phyloP scores from a whole-genome alignment of 2,329 filamentous ascomycete species.

The Thelonectria rubi region DNA sequence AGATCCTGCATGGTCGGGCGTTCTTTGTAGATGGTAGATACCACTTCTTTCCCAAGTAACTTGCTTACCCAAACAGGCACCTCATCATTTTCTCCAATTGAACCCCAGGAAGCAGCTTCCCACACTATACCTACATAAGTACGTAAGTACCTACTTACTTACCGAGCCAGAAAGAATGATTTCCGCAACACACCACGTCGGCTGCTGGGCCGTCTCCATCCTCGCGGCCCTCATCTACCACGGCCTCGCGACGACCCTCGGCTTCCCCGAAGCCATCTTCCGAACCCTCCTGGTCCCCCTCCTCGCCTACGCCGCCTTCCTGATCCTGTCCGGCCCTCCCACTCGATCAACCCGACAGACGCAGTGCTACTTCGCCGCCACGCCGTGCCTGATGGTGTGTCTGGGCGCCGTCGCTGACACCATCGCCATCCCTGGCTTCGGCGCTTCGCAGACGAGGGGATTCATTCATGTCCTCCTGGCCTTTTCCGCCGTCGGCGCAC shows the following conservation, averaged over 20 bases:
- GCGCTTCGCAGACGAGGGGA: neutral
- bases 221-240: neutral
- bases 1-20: no score
- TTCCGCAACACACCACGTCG: conserved; percentile 7
- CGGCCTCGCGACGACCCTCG: neutral
- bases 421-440: conserved; percentile 10
- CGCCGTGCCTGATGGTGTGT: conserved; percentile 13
- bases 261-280: neutral
- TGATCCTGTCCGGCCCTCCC: neutral
- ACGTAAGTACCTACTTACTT: no score
- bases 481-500: conserved; percentile 4
- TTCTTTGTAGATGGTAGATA: no score
- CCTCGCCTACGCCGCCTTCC: neutral
- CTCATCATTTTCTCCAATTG: no score
- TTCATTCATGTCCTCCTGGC: conserved; percentile 5
- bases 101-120: no score
- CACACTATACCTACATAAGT: no score
- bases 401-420: conserved; percentile 11
- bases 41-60: no score
- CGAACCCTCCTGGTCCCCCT: neutral
- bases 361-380: neutral
- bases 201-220: conserved; percentile 8
- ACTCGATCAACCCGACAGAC: neutral
- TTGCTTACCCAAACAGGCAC: no score
- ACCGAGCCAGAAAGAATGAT: neutral